Evolutionary conservation across 2,329 filamentous ascomycete species (phyloP).

Genomic region (Talaromyces atroroseus): DNA sequence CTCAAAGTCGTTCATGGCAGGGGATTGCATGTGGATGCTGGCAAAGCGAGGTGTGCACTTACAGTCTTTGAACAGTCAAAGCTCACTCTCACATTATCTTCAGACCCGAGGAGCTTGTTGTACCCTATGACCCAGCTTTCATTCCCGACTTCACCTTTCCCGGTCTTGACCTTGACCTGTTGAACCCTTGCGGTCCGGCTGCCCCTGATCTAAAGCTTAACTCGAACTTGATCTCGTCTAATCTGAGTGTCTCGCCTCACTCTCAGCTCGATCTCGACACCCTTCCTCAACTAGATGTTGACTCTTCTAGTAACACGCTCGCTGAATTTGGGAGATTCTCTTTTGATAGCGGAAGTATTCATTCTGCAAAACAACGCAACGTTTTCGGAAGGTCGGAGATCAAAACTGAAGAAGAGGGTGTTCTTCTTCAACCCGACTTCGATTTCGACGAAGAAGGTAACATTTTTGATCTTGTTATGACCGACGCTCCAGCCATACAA

Average conservation of each 20-base stretch:
- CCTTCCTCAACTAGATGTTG: constrained; percentile 43
- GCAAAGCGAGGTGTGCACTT: constrained; percentile 61
- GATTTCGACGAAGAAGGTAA: constrained; percentile 59
- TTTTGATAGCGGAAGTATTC: constrained; percentile 38
- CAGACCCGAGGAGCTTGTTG: constrained; percentile 69
- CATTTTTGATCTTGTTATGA: constrained; percentile 43
- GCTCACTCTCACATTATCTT: background rate
- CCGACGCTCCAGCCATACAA: constrained; percentile 13
- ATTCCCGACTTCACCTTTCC: constrained; percentile 60
- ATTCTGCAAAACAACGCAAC: constrained; percentile 30
- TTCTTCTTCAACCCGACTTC: constrained; percentile 52
- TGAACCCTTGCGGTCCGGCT: constrained; percentile 18
- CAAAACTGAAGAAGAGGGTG: constrained; percentile 38
- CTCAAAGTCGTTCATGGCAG: constrained; percentile 54
- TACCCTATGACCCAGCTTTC: constrained; percentile 80
- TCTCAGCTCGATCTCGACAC: constrained; percentile 23
- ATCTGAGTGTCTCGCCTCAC: constrained; percentile 29
- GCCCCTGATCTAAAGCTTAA: constrained; percentile 13
- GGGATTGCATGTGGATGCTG: constrained; percentile 64
- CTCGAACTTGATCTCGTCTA: constrained; percentile 27
- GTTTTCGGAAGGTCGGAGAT: constrained; percentile 24
- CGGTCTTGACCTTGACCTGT: constrained; percentile 52
- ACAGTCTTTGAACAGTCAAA: background rate
- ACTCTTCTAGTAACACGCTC: constrained; percentile 43
- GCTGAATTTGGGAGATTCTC: constrained; percentile 35